Base-by-base conservation (phyloP, 805 yeast genomes). In the Metschnikowia corniflorae region DNA sequence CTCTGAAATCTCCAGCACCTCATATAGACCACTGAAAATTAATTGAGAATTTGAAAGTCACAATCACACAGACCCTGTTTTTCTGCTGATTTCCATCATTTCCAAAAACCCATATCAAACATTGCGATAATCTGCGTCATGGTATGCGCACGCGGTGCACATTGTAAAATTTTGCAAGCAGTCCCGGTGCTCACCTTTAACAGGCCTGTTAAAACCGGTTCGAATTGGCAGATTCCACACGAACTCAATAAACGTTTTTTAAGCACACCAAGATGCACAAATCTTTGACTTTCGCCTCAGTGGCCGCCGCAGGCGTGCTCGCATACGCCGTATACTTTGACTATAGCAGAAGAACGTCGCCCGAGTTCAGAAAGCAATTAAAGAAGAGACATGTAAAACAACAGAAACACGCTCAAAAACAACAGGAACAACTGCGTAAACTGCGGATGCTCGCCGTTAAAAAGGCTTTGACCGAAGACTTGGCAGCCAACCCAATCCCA, bases 291-390 rank as follows among this genome's bases (percentile, higher is more conserved):
- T 38, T 65, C 42, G 63, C 68, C 20, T 63, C 70, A 21, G 57
- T 71, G 31, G 67, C 73, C 14, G 75, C 81, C 18, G 64, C 80
- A 19, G 79, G 82, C 24, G 57, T 73, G 13, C 60, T 78, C 32
- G 87, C 85, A 13, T 91, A 93, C 65, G 86, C 91, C 39, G 68
- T 78, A 25, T 93, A 86, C 70, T 94, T 94, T 57, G 99, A 93
- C 68, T 85, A 88, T 71, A 75, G 75, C 65, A 86, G 98, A 68
- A 85, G 97, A 68, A 71, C 73, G 63, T 78, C 83, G 40, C 62
- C 84, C 15, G 84, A 77, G 40, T 94, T 93, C 74, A 85, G 98
- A 72, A 80, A 75, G 54, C 59, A 75, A 30, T 73, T 93, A 54
- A 77, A 77, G 55, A 78, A 77, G 60, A 73, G 75, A 55, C 74